Evolutionary conservation across 2,329 filamentous ascomycete genomes (phyloP), one percentile per base, ranked within the genome.

Genomic region (Xylariaceae sp.): DNA sequence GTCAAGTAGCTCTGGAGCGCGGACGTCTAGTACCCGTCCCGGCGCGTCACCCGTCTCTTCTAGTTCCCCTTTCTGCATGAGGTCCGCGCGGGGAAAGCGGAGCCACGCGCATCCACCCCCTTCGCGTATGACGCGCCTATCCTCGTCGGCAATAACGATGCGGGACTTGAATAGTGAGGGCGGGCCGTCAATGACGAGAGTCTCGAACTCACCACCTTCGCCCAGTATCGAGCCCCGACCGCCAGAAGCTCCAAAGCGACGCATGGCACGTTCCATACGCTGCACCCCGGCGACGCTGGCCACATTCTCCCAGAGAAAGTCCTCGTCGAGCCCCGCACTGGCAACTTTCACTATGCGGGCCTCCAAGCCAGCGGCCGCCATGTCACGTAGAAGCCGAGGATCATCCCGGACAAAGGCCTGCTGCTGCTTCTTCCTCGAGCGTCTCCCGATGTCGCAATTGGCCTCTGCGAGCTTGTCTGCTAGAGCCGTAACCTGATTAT

Each of bases 141-240:
- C 80, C 3, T 73, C 72, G 1, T 83, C 80, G 0, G 75, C 76
- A 37, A 97, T 77, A 48, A 79, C 76, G 62, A 97, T 88, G 55
- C 80, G 82, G 64, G 80, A 82, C 74, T 83, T 88, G 81, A 94
- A 97, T 61, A 97, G 72, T 53, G 77, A 76, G 0, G 70, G 68
- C 7, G 93, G 93, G 9, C 93, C 94, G 73, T 92, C 85, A 41
- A 97, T 70, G 50, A 94, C 91, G 55, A 97, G 77, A 35, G 92
- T 97, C 80, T 97, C 94, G 73, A 95, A 97, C 77, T 97, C 94
- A 2, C 94, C 94, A 4, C 94, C 94, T 73, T 97, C 94, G 0
- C 94, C 94, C 15, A 97, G 76, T 8, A 92, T 84, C 7, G 89
- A 88, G 0, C 89, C 91, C 63, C 80, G 76, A 61, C 82, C 77